Base-by-base conservation (phyloP, 805 yeast genomes). In the Cyberlindnera xylosilytica region DNA sequence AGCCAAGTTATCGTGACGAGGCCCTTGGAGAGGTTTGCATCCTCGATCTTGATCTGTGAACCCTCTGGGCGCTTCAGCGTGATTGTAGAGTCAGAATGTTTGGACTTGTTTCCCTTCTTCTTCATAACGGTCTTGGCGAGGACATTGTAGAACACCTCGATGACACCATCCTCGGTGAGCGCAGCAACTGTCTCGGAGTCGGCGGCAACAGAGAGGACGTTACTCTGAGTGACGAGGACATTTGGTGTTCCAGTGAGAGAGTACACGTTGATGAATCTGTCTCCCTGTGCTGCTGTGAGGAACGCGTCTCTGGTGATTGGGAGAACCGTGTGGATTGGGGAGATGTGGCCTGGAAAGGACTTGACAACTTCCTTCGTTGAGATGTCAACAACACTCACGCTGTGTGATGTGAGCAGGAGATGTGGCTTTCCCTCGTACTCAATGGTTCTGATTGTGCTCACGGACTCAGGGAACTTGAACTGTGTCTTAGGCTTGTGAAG, bases 191-290 rank as follows among this genome's bases (percentile, higher is more conserved):
- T 62, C 16, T 63, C 56, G 17, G 58, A 59, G 5, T 66, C 70
- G 44, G 69, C 62, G 0, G 74, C 59, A 8, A 84, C 57, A 7
- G 66, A 62, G 1, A 59, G 44, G 12, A 87, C 78, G 38, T 84
- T 76, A 13, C 87, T 70, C 48, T 83, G 84, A 3, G 90, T 72
- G 13, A 85, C 89, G 43, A 87, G 74, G 3, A 89, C 85, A 3
- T 81, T 69, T n/a, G 68, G 58, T 4, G 59, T 42, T 1, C 38
- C 38, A 3, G 69, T 63, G 2, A 79, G 42, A 10, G 83, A 74
- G 57, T 83, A 81, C 28, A 85, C 67, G 59, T 87, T 87, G 51
- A 89, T 72, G 60, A 87, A 88, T 52, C 97, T 74, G 61, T 90
- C 98, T 46, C 81, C 82, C 27, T 69, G 68, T 2, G 97, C 95